Base-by-base conservation (phyloP, 1,284 basidiomycete genomes). In the Rhodotorula glutinis region DNA sequence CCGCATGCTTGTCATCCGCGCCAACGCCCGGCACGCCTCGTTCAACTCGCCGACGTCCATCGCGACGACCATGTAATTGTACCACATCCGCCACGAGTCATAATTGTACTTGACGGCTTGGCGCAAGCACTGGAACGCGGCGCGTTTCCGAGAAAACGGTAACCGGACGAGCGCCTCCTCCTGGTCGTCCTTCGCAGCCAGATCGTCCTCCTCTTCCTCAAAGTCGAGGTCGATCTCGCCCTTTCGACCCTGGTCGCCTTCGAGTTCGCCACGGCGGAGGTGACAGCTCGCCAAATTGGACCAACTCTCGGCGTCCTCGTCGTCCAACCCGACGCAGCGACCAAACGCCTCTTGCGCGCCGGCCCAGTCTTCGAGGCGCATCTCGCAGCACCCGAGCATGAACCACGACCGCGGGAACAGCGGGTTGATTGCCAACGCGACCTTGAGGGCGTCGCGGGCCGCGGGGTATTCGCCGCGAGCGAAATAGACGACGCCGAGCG, bases 11-110 rank as follows among this genome's bases (percentile, higher is more conserved):
- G 96, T 85, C 40, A 97, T 83, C 9, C 92, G 87, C 0, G 84
- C 84, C 56, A 93, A 83, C 0, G 94, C 94, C 30, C 91, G 87
- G 60, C 86, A 87, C 0, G 92, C 89, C 77, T 99, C 95, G 13
- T 86, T 82, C 53, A 97, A 83, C 79, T 97, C 90, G 11, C 94
- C 95, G 21, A 97, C 89, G 75, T 98, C 92, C 79, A 97, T 84
- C 11, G 91, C 85, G 46, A 98, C 88, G 73, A 97, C 83, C 89
- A 94, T 95, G 82, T 94, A 98, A 81, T 99, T 99, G 73, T 85
- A 84, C 96, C 96, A 99, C 86, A 99, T 94, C 23, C 91, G 85
- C 95, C 95, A 98, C 76, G 94, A 94, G 60, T 92, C 88, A 78
- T 91, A 90, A 60, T 85, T 85, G 77, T 85, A 86, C 73, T 87